A percentile compares a stretch with the other conserved stretches of the same genome.
Conservation (phyloP, 805 yeast species). For the Candida verbasci region DNA sequence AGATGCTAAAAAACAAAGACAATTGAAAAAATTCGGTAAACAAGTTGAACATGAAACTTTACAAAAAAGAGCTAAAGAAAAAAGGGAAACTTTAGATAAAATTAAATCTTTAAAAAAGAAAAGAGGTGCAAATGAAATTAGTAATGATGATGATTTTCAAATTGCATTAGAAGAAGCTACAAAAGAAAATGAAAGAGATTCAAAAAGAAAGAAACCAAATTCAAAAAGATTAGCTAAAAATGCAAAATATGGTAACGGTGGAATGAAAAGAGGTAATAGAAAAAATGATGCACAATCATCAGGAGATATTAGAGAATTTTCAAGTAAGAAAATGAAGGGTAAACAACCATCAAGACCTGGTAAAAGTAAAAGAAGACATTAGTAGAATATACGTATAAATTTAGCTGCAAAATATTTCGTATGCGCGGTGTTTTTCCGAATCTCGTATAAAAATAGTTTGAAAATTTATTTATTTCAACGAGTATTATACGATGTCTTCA, state of each 20-base stretch:
- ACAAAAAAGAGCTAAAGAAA: slow-evolving; percentile 90
- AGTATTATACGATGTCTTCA: slow-evolving; percentile 15
- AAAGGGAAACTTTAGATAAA: slow-evolving; percentile 84
- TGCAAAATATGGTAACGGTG: slow-evolving; percentile 72
- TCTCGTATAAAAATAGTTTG: too few relatives aligned
- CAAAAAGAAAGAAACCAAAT: slow-evolving; percentile 55
- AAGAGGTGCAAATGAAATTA: slow-evolving; percentile 72
- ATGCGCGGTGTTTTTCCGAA: too few relatives aligned
- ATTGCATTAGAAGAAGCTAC: slow-evolving; percentile 91
- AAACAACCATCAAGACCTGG: slow-evolving; percentile 43
- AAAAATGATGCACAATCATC: slow-evolving; percentile 71
- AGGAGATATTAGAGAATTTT: slow-evolving; percentile 60
- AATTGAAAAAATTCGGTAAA: slow-evolving; percentile 93
- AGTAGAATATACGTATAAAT: background rate
- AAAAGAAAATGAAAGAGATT: slow-evolving; percentile 31
- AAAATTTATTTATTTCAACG: background rate
- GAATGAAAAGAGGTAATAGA: slow-evolving; percentile 69
- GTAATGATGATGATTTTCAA: slow-evolving; percentile 69
- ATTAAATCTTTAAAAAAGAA: slow-evolving; percentile 88
- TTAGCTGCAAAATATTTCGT: background rate
- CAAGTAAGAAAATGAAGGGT: slow-evolving; percentile 48
- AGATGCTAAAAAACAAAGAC: slow-evolving; percentile 92
- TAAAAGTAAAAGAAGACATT: slow-evolving; percentile 27
- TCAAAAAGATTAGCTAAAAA: slow-evolving; percentile 68
- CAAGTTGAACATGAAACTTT: slow-evolving; percentile 92